A percentile compares a stretch with the other conserved stretches of the same genome.
phyloP scores from a whole-genome alignment of 208 protist genomes.

The Leishmania martiniquensis region DNA sequence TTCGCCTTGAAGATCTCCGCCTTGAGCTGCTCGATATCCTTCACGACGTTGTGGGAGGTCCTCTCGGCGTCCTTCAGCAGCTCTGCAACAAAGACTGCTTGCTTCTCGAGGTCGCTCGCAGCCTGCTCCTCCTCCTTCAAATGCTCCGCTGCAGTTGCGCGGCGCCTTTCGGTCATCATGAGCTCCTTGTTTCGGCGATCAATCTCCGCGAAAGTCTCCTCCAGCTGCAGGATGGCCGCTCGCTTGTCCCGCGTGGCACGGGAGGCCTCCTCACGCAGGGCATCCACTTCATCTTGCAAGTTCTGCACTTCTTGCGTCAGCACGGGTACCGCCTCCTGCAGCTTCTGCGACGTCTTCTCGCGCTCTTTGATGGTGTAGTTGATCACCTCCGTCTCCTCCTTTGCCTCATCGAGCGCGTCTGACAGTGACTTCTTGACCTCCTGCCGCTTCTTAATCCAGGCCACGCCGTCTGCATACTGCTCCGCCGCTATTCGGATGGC shows the following conservation, averaged over 20 bases:
- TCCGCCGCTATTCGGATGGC: constrained; percentile 78
- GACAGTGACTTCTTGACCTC: constrained; percentile 41
- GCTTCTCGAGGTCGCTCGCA: constrained; percentile 65
- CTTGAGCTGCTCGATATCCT: constrained; percentile 87
- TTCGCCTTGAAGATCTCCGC: constrained; percentile 79
- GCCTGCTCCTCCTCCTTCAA: constrained; percentile 47
- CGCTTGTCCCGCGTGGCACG: constrained; percentile 62
- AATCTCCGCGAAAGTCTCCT: constrained; percentile 40
- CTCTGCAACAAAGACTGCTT: constrained; percentile 59
- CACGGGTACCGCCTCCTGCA: constrained; percentile 36
- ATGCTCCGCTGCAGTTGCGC: constrained; percentile 24
- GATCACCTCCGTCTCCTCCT: constrained; percentile 51
- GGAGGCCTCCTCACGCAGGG: constrained; percentile 58
- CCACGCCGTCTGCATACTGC: constrained; percentile 73
- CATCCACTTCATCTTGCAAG: constrained; percentile 83
- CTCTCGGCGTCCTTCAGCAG: constrained; percentile 64
- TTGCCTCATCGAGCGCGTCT: constrained; percentile 35
- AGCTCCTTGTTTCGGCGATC: constrained; percentile 37
- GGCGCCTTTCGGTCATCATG: constrained; percentile 31
- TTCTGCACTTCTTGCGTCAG: constrained; percentile 59
- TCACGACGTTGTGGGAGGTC: constrained; percentile 51
- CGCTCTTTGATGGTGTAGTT: constrained; percentile 62
- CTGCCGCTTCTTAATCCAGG: constrained; percentile 74
- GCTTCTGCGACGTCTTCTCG: constrained; percentile 55
- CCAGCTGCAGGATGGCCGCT: constrained; percentile 24